Percentiles rank a stretch among this genome's conserved stretches.
phyloP scores from a whole-genome alignment of 805 yeast species.

The Cyberlindnera mrakii region DNA sequence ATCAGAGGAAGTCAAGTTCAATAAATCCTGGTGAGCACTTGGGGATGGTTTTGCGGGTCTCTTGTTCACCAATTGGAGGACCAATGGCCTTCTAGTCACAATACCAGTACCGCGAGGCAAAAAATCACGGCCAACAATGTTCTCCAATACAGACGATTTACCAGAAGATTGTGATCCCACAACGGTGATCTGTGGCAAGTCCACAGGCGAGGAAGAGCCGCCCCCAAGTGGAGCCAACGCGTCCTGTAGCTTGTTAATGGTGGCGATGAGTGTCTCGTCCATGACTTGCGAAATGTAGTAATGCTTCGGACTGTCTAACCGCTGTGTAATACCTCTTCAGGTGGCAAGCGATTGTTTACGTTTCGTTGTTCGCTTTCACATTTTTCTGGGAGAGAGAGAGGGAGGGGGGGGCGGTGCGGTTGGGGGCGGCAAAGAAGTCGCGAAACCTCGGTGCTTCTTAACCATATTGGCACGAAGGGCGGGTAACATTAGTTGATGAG shows the following conservation, averaged over 20 bases:
- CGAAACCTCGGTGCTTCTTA: too few relatives aligned
- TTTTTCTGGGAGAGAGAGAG: too few relatives aligned
- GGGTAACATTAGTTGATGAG: too few relatives aligned
- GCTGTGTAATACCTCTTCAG: too few relatives aligned
- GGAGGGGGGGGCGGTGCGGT: not conserved
- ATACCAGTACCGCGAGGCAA: slow-evolving; percentile 91
- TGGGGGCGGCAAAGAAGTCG: too few relatives aligned
- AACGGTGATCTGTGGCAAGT: slow-evolving; percentile 90
- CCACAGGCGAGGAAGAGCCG: slow-evolving; percentile 75
- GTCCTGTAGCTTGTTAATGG: slow-evolving; percentile 77
- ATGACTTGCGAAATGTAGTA: slow-evolving; percentile 26
- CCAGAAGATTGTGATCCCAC: slow-evolving; percentile 92
- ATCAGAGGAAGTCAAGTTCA: slow-evolving; percentile 29
- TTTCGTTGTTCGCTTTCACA: not conserved
- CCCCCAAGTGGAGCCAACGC: slow-evolving; percentile 86
- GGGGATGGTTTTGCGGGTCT: slow-evolving; percentile 34
- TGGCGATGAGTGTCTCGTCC: slow-evolving; percentile 72
- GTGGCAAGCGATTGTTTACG: too few relatives aligned
- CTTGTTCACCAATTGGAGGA: slow-evolving; percentile 72
- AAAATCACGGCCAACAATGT: slow-evolving; percentile 87
- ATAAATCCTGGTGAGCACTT: slow-evolving; percentile 21
- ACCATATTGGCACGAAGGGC: too few relatives aligned
- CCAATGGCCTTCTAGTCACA: slow-evolving; percentile 84
- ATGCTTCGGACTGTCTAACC: not conserved
- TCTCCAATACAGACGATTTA: slow-evolving; percentile 83